Percentiles rank a stretch among this genome's conserved stretches.
Conservation (phyloP, 495 filamentous ascomycete genomes). For the Niebla homalea region DNA sequence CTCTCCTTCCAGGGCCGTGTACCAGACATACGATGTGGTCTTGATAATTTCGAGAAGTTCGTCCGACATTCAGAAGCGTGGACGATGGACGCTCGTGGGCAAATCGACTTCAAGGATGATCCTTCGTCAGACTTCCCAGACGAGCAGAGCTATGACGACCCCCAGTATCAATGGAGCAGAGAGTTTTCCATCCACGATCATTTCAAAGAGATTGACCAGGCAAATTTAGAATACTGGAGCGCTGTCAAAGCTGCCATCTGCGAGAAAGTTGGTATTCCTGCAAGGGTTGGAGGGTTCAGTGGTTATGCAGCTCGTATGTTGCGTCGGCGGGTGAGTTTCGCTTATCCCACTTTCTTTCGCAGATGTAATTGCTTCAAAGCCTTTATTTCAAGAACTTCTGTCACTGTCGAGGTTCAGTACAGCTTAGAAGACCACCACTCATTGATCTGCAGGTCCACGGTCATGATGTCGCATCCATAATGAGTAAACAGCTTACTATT, state of each 20-base stretch:
- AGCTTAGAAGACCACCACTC: too few relatives aligned
- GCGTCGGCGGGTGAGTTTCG: not conserved
- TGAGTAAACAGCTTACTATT: slow-evolving; percentile 21
- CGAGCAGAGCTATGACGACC: slow-evolving; percentile 14
- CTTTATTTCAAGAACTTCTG: too few relatives aligned
- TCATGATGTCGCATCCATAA: slow-evolving; percentile 11
- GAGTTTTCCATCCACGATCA: slow-evolving; percentile 4
- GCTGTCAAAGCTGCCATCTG: slow-evolving; percentile 10
- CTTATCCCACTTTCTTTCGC: too few relatives aligned
- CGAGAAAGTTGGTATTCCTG: slow-evolving; percentile 6
- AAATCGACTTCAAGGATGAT: too few relatives aligned
- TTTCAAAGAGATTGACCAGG: not conserved
- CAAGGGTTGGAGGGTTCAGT: not conserved
- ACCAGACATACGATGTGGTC: slow-evolving; percentile 14
- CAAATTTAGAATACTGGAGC: slow-evolving; percentile 13
- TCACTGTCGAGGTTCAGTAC: too few relatives aligned
- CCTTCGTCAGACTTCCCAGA: too few relatives aligned
- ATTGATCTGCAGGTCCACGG: slow-evolving; percentile 5
- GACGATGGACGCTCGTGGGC: not conserved
- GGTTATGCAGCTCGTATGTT: not conserved
- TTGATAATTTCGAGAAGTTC: slow-evolving; percentile 21
- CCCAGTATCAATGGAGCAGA: slow-evolving; percentile 18
- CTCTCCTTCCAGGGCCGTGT: not conserved
- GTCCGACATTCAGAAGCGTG: slow-evolving; percentile 25
- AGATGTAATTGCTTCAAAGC: too few relatives aligned